A percentile compares a stretch with the other conserved stretches of the same genome.
Evolutionary conservation across 139 green algal species (phyloP).

Genomic region (Spirogloea muscicola): DNA sequence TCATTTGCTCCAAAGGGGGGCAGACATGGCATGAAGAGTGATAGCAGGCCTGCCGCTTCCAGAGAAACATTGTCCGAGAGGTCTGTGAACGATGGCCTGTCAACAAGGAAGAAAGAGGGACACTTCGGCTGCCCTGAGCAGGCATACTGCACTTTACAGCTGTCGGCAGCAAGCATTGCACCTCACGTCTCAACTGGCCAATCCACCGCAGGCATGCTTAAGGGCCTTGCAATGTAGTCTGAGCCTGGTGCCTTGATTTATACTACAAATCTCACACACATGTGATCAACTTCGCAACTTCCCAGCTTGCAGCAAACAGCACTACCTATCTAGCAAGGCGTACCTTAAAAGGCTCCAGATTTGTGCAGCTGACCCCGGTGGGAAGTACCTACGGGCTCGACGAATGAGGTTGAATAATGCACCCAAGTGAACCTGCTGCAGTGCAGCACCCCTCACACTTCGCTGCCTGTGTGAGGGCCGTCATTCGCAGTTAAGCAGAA

Average conservation of each 20-base stretch:
- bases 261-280: not conserved
- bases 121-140: too few relatives aligned
- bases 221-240: not conserved
- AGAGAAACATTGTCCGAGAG: conserved; percentile 20
- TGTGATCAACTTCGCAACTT: not conserved
- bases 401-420: not conserved
- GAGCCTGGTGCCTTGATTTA: not conserved
- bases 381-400: conserved; percentile 10
- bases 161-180: not conserved
- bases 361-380: conserved; percentile 11
- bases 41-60: conserved; percentile 12
- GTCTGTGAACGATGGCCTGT: conserved; percentile 14
- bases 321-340: too few relatives aligned
- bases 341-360: conserved; percentile 18
- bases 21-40: conserved; percentile 11
- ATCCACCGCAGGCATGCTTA: not conserved
- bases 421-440: conserved; percentile 26
- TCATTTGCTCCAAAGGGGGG: not conserved
- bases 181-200: not conserved
- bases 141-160: not conserved
- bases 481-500: not conserved
- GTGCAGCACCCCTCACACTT: not conserved
- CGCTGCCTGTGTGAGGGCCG: not conserved
- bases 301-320: not conserved
- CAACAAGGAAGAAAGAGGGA: not conserved